These are phyloP conservation scores for Pseudoscleropodium purum DNA, from an alignment of 225 moss, liverwort and hornwort species.

Conservation along the genomic window DNA sequence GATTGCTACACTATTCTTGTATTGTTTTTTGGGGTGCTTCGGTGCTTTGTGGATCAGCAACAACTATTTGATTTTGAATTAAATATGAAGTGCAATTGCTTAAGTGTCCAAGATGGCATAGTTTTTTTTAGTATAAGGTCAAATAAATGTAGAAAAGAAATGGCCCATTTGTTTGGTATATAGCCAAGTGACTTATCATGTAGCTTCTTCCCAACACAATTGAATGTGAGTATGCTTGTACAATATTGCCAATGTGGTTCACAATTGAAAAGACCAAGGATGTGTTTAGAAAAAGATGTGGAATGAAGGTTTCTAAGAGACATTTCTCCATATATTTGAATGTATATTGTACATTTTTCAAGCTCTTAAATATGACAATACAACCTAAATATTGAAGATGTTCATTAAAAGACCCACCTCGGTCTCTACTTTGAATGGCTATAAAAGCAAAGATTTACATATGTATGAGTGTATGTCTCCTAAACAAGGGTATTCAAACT, in stretches of 20 bases:
- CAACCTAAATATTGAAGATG: accelerated
- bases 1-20: too few species aligned
- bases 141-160: too few species aligned
- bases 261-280: accelerated
- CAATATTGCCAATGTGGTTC: accelerated
- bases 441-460: accelerated
- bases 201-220: accelerated
- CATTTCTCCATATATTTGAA: accelerated
- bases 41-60: too few species aligned
- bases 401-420: accelerated
- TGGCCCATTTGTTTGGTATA: accelerated
- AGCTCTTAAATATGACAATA: accelerated
- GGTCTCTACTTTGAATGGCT: accelerated
- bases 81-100: too few species aligned
- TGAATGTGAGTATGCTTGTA: accelerated
- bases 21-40: too few species aligned
- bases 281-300: background rate
- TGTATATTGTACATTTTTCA: accelerated
- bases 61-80: too few species aligned
- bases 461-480: accelerated
- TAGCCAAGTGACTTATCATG: accelerated
- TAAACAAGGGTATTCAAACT: accelerated
- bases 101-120: too few species aligned
- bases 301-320: background rate
- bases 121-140: too few species aligned